phyloP scores from a whole-genome alignment of 352 stramenopile species.

The Phytophthora aleatoria region DNA sequence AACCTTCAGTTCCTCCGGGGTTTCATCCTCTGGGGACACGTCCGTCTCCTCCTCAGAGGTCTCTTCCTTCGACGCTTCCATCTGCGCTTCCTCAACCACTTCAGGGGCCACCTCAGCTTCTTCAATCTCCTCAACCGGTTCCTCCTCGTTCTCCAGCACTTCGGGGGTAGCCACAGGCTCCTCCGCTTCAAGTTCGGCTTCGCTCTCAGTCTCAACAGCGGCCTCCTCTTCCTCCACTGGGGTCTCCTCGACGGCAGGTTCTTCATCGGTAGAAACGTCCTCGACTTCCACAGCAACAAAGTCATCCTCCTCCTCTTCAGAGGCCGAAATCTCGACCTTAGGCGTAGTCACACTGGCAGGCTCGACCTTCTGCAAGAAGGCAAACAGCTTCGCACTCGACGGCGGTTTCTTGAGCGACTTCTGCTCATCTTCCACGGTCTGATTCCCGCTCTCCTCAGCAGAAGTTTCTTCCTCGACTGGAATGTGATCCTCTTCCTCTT shows the following conservation, averaged over 20 bases:
- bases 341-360: slow-evolving; percentile 10
- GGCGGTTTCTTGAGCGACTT: slow-evolving; percentile 31
- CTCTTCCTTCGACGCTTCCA: slow-evolving; percentile 30
- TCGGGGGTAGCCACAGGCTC: slow-evolving; percentile 21
- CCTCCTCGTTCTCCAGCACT: slow-evolving; percentile 25
- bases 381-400: slow-evolving; percentile 54
- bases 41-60: slow-evolving; percentile 30
- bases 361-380: slow-evolving; percentile 59
- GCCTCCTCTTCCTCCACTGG: slow-evolving; percentile 21
- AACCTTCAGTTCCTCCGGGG: slow-evolving; percentile 18
- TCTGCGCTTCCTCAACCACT: slow-evolving; percentile 11
- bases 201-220: slow-evolving; percentile 21
- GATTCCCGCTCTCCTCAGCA: slow-evolving; percentile 18
- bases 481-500: slow-evolving; percentile 26
- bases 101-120: slow-evolving; percentile 8
- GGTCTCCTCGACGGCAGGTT: slow-evolving; percentile 3
- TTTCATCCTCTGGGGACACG: slow-evolving; percentile 26
- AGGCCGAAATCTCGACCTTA: slow-evolving; percentile 3
- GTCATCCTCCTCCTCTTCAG: slow-evolving; percentile 25
- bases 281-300: slow-evolving; percentile 34
- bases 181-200: slow-evolving; percentile 31
- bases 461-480: slow-evolving; percentile 18
- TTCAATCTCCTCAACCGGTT: slow-evolving; percentile 18
- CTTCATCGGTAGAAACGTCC: slow-evolving; percentile 28
- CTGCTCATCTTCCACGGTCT: slow-evolving; percentile 13